phyloP scores from a whole-genome alignment of 2,329 filamentous ascomycete species.

The Plectosphaerella plurivora region DNA sequence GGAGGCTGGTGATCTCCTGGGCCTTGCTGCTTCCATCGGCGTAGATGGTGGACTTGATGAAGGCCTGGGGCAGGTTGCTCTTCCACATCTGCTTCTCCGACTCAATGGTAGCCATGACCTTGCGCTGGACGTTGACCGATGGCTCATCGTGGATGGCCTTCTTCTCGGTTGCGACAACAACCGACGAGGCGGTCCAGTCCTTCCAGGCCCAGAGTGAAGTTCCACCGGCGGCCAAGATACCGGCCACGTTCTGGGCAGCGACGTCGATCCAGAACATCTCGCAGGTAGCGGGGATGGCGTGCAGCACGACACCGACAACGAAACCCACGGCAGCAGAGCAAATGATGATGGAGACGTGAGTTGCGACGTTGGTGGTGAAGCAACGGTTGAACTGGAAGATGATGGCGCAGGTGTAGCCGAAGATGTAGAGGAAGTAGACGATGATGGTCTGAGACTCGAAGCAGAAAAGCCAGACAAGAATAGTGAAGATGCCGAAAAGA shows the following conservation, averaged over 20 bases:
- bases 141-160: slow-evolving; percentile 1
- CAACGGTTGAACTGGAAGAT: slow-evolving; percentile 35
- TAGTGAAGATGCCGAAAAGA: slow-evolving; percentile 24
- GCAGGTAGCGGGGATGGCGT: slow-evolving; percentile 19
- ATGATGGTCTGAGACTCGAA: slow-evolving; percentile 21
- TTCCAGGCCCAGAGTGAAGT: slow-evolving; percentile 25
- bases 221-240: slow-evolving; percentile 22
- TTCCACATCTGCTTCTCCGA: slow-evolving; percentile 7
- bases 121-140: slow-evolving; percentile 8
- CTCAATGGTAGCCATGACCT: slow-evolving; percentile 8
- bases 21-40: slow-evolving; percentile 11
- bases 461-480: slow-evolving; percentile 29
- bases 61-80: not conserved
- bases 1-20: slow-evolving; percentile 14
- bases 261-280: slow-evolving; percentile 25
- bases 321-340: slow-evolving; percentile 24
- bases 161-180: slow-evolving; percentile 1
- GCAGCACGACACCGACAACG: slow-evolving; percentile 23
- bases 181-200: slow-evolving; percentile 12
- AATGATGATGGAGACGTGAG: slow-evolving; percentile 28
- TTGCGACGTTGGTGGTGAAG: slow-evolving; percentile 28
- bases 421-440: slow-evolving; percentile 27
- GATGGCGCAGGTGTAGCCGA: slow-evolving; percentile 29
- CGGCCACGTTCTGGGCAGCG: slow-evolving; percentile 23
- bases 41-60: not conserved